Conservation (phyloP, 2,329 filamentous ascomycete species). For the Fusarium sp. region DNA sequence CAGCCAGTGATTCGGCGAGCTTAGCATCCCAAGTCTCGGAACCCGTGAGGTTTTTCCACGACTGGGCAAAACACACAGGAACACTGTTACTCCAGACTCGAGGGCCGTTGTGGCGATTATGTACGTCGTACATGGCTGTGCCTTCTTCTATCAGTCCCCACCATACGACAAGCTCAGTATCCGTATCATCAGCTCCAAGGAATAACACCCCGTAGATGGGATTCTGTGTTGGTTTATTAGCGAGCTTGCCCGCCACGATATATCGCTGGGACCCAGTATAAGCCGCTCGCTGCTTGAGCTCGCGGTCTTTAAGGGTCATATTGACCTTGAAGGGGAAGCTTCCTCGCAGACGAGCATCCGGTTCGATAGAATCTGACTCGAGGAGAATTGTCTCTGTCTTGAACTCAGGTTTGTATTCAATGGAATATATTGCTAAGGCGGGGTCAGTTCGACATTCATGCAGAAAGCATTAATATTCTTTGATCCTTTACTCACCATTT, state of each 20-base stretch:
- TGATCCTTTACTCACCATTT: conserved; percentile 24
- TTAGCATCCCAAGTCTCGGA: conserved; percentile 33
- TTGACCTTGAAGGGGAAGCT: conserved; percentile 47
- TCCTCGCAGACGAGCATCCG: conserved; percentile 37
- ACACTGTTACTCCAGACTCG: conserved; percentile 47
- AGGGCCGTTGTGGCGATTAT: conserved; percentile 37
- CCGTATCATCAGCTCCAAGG: conserved; percentile 40
- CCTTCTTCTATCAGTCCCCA: conserved; percentile 47
- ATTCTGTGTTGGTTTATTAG: conserved; percentile 42
- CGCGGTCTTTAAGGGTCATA: conserved; percentile 37
- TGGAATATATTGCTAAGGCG: conserved; percentile 39
- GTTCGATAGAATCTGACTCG: conserved; percentile 42
- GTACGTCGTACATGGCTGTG: conserved; percentile 46
- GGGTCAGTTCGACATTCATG: conserved; percentile 17
- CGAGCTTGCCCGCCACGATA: conserved; percentile 40
- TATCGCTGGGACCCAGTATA: conserved; percentile 46
- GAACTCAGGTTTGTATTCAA: conserved; percentile 46
- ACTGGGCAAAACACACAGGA: conserved; percentile 45
- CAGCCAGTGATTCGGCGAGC: conserved; percentile 41
- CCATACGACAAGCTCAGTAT: conserved; percentile 46
- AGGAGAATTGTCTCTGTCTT: conserved; percentile 45
- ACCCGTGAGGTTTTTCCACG: conserved; percentile 45
- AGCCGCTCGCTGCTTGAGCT: conserved; percentile 43
- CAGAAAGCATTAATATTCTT: background rate
- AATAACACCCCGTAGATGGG: conserved; percentile 46